Evolutionary conservation across 305 asterid genomes (phyloP), one percentile per base, ranked within the genome.

Genomic region (Fraxinus platypoda): DNA sequence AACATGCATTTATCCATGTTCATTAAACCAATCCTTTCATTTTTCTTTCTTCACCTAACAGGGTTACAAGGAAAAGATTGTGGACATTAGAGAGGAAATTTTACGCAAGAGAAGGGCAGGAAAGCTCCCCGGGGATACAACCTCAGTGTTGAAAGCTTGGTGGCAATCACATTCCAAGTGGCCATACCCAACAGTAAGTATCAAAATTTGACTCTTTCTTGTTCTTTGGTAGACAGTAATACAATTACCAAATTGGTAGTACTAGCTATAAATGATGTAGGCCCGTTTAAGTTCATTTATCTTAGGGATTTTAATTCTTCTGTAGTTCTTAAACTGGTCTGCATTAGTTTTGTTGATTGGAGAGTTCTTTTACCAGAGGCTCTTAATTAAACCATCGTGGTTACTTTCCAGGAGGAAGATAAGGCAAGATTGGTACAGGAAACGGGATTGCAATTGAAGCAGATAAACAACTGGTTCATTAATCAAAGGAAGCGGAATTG

Each of bases 61-160:
- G 94, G 94, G 91, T 82, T 90, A 89, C 87, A 90, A 89, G 87
- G 92, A 90, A 84, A 90, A 90, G 76, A 85, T 90, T 37, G 91
- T 90, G 75, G 93, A 87, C 87, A 90, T 90, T 7, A 83, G 93
- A 78, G 93, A 90, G 84, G 93, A 90, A 85, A 90, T 90, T 33
- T 83, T 90, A 46, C 91, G 91, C 74, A 90, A 90, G 87, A 87
- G 93, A 85, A 83, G 93, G 72, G 93, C 92, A 26, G 93, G 93
- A 78, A 90, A 90, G 80, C 91, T 89, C 9, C 94, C 94, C 2
- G 92, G 94, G 12, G 92, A 90, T 57, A 90, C 94, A 28, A 90
- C 93, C 73, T 90, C 89, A 5, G 89, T 85, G 73, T 80, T 90
- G 33, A 90, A 90, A 86, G 84, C 86, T 4, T 88, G 91, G 91